These are phyloP conservation scores for Cladosporium sp. DNA, from an alignment of 2,329 filamentous ascomycete species.

Conservation along the genomic window DNA sequence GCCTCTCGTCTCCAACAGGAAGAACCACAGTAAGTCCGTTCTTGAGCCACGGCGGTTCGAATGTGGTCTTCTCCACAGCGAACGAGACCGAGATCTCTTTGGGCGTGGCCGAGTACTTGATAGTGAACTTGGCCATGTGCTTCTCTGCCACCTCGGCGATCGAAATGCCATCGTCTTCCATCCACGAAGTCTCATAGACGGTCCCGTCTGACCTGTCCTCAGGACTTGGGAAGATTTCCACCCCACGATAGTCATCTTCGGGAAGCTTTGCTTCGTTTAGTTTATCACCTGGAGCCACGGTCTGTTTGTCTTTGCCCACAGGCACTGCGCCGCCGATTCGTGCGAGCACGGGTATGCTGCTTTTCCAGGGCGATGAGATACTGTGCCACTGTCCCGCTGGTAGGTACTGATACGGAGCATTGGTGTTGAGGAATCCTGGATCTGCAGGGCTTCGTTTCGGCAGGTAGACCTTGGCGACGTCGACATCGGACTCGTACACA, in stretches of 20 bases:
- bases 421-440: constrained; percentile 60
- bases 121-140: constrained; percentile 38
- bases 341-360: constrained; percentile 54
- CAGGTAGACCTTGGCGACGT: constrained; percentile 57
- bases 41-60: constrained; percentile 45
- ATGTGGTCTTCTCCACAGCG: constrained; percentile 37
- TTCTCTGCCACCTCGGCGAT: constrained; percentile 29
- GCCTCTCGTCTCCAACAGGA: constrained; percentile 47
- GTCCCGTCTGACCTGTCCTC: constrained; percentile 29
- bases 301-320: constrained; percentile 49
- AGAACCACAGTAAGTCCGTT: constrained; percentile 48
- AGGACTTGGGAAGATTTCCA: constrained; percentile 55
- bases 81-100: constrained; percentile 44
- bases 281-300: constrained; percentile 48
- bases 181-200: constrained; percentile 45
- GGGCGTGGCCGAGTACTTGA: constrained; percentile 43
- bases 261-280: constrained; percentile 43
- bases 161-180: constrained; percentile 56
- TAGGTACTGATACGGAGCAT: constrained; percentile 57
- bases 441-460: constrained; percentile 43
- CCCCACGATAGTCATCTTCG: constrained; percentile 52
- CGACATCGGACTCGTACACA: constrained; percentile 59
- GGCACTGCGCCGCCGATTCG: constrained; percentile 53
- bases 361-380: constrained; percentile 48
- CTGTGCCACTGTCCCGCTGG: constrained; percentile 52